Evolutionary conservation across 148 eudicot species (phyloP).

Genomic region (Fallopia convolvulus): DNA sequence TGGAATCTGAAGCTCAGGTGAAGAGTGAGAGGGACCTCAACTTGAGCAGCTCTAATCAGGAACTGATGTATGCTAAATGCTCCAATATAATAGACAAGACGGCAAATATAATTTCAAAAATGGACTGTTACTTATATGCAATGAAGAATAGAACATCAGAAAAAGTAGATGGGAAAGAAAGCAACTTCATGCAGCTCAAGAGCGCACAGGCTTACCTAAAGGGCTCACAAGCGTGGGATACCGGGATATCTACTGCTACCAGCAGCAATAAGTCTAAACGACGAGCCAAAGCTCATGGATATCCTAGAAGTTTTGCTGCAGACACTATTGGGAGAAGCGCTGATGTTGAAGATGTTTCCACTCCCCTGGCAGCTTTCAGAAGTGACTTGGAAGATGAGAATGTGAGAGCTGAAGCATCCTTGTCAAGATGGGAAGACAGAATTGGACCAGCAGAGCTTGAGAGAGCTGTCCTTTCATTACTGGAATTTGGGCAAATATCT

Average conservation of each 20-base stretch:
- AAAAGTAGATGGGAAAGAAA: conserved; percentile 48
- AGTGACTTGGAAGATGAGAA: conserved; percentile 57
- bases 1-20: conserved; percentile 85
- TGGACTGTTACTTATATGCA: conserved; percentile 70
- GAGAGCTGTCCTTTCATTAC: conserved; percentile 84
- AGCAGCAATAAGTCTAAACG: conserved; percentile 56
- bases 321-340: conserved; percentile 41
- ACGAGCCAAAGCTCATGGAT: conserved; percentile 53
- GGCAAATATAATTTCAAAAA: conserved; percentile 60
- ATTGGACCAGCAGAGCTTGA: conserved; percentile 85
- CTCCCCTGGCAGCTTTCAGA: conserved; percentile 21
- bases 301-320: conserved; percentile 42
- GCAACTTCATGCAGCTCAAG: conserved; percentile 32
- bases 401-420: conserved; percentile 46
- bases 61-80: conserved; percentile 45
- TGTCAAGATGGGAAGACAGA: conserved; percentile 92
- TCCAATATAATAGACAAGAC: conserved; percentile 70
- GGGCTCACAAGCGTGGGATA: conserved; percentile 23
- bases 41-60: conserved; percentile 33
- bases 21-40: conserved; percentile 58
- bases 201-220: conserved; percentile 24
- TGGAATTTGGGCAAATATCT: conserved; percentile 90
- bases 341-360: conserved; percentile 46
- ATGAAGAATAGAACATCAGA: conserved; percentile 37
- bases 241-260: conserved; percentile 28